These are phyloP conservation scores for Dictyophora rubrovolvata DNA, from an alignment of 768 basidiomycete species.

Conservation along the genomic window DNA sequence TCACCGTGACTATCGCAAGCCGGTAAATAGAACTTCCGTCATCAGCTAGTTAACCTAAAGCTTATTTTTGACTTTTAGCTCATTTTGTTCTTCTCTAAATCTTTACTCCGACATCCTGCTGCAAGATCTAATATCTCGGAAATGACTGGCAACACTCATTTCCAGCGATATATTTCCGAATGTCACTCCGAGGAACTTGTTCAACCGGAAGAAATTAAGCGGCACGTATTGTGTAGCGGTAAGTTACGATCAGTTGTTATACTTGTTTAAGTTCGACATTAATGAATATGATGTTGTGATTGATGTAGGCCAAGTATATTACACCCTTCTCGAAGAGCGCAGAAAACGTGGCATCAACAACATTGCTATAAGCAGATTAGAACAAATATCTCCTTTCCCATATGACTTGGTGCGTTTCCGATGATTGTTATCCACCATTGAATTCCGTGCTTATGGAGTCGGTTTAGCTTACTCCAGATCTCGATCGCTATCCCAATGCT, in stretches of 20 bases:
- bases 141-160: slow-evolving; percentile 80
- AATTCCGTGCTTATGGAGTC: slow-evolving; percentile 3
- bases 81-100: slow-evolving; percentile 95
- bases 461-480: slow-evolving; percentile 72
- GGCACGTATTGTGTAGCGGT: slow-evolving; percentile 88
- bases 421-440: neutral
- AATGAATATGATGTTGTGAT: slow-evolving; percentile 9
- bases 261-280: neutral
- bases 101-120: slow-evolving; percentile 85
- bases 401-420: slow-evolving; percentile 68
- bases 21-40: slow-evolving; percentile 35
- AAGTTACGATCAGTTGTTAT: slow-evolving; percentile 9
- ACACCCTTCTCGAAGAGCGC: slow-evolving; percentile 78
- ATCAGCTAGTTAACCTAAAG: neutral
- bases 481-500: slow-evolving; percentile 95
- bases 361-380: slow-evolving; percentile 86
- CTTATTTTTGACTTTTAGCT: slow-evolving; percentile 35
- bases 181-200: slow-evolving; percentile 59
- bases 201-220: slow-evolving; percentile 75
- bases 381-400: slow-evolving; percentile 95
- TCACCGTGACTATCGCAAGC: slow-evolving; percentile 97
- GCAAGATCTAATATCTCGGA: slow-evolving; percentile 82
- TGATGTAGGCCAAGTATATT: slow-evolving; percentile 80
- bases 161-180: slow-evolving; percentile 92
- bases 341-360: slow-evolving; percentile 87